Conservation (phyloP, 176 grass and related monocot species). For the Elaeis guineensis region DNA sequence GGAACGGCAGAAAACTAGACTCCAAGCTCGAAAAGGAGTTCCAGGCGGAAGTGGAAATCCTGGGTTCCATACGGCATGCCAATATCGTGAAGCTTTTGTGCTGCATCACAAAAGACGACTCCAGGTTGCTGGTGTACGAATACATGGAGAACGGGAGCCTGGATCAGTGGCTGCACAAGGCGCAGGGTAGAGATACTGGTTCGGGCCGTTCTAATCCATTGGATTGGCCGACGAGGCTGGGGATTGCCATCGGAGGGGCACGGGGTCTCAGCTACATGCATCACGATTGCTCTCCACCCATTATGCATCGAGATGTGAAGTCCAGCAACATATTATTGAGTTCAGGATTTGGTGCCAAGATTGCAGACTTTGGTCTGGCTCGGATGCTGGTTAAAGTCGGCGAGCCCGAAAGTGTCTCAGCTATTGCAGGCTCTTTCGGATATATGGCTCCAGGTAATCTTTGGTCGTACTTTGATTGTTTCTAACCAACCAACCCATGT, state of each 20-base stretch:
- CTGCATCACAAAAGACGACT: conserved; percentile 27
- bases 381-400: conserved; percentile 22
- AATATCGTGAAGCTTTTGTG: conserved; percentile 52
- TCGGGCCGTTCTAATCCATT: neutral
- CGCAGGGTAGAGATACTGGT: neutral
- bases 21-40: conserved; percentile 35
- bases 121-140: conserved; percentile 49
- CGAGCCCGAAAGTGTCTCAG: conserved; percentile 25
- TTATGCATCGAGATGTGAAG: conserved; percentile 51
- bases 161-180: conserved; percentile 40
- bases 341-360: conserved; percentile 33
- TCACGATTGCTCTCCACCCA: conserved; percentile 27
- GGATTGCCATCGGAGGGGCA: conserved; percentile 35
- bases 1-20: neutral
- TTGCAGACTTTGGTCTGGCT: conserved; percentile 50
- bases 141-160: conserved; percentile 51
- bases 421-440: conserved; percentile 40
- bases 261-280: conserved; percentile 57
- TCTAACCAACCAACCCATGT: neutral
- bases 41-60: conserved; percentile 39
- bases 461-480: neutral
- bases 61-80: conserved; percentile 37
- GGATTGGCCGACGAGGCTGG: conserved; percentile 34
- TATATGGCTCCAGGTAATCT: conserved; percentile 55
- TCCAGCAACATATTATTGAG: conserved; percentile 42